These are phyloP conservation scores for Lactarius akahatsu DNA, from an alignment of 768 basidiomycete genomes.

Conservation along the genomic window DNA sequence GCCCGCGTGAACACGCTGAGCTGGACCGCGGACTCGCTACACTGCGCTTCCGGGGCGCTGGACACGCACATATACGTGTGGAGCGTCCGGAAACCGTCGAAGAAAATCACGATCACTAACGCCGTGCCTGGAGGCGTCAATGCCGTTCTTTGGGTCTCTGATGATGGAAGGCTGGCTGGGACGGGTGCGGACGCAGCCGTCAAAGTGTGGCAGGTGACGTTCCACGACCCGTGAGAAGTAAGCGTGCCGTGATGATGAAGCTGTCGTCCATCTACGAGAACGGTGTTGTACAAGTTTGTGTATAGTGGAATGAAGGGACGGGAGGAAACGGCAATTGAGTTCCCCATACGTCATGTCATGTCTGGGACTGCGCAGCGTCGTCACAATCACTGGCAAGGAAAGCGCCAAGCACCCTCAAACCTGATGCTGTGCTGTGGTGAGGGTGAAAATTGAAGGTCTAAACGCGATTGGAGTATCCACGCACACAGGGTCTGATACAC, in stretches of 20 bases:
- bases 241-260: background rate
- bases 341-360: background rate
- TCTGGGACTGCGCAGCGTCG: background rate
- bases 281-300: background rate
- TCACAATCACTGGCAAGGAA: background rate
- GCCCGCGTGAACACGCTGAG: constrained; percentile 76
- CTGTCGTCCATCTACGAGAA: background rate
- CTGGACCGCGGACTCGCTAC: constrained; percentile 70
- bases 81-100: constrained; percentile 67
- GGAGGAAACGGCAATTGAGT: background rate
- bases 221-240: constrained; percentile 34
- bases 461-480: background rate
- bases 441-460: background rate
- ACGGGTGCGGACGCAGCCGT: constrained; percentile 83
- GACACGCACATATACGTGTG: constrained; percentile 92
- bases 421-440: background rate
- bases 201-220: constrained; percentile 64
- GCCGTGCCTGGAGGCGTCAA: constrained; percentile 84
- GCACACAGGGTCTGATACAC: background rate
- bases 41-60: constrained; percentile 86
- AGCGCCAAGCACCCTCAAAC: background rate
- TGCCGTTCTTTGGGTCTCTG: constrained; percentile 73
- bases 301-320: background rate
- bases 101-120: constrained; percentile 80
- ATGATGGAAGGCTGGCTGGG: constrained; percentile 53